Evolutionary conservation across 202 grass and related monocot genomes (phyloP), one percentile per base, ranked within the genome.

Genomic region (Hordeum pubiflorum): DNA sequence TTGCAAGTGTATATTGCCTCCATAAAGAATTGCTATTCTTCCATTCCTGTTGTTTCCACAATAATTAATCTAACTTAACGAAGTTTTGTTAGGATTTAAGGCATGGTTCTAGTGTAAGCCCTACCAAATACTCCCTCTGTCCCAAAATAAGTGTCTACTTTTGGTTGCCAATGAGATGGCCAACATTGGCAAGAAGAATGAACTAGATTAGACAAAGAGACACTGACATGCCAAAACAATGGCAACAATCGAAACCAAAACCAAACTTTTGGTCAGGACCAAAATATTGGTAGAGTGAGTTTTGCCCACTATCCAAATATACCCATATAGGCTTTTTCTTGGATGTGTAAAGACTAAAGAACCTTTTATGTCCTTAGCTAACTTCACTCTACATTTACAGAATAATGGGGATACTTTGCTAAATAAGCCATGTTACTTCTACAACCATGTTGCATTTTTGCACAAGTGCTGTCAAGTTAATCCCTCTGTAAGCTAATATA

Each of bases 1-100:
- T 78, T 79, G 59, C 71, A 9, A 54, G 11, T 54, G 52, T 27
- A 41, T n/a, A n/a, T 62, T 52, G 40, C n/a, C 38, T 90, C 34
- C 72, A 78, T 54, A 72, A 20, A 11, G 24, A 32, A 80, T 63
- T 20, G 11, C 10, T n/a, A 32, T 79, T 67, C 18, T 58, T 84
- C 36, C 32, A 66, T 46, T 13, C 72, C 9, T 22, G 37, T 39
- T 80, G 20, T 70, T 58, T 59, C 10, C 23, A 63, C 2, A 11
- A 72, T 36, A 31, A 24, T 58, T 44, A 69, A 58, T 62, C 48
- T 23, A 1, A 88, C 22, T 18, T 73, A 20, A n/a, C 12, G 0
- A 79, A 67, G 7, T 41, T 58, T 46, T 21, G 11, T 46, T 17
- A 81, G 64, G 29, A 78, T 56, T 77, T 60, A 54, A n/a, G 50